A percentile compares a stretch with the other conserved stretches of the same genome.
Evolutionary conservation across 2,329 filamentous ascomycete genomes (phyloP).

Genomic region (Cercospora berteroae): DNA sequence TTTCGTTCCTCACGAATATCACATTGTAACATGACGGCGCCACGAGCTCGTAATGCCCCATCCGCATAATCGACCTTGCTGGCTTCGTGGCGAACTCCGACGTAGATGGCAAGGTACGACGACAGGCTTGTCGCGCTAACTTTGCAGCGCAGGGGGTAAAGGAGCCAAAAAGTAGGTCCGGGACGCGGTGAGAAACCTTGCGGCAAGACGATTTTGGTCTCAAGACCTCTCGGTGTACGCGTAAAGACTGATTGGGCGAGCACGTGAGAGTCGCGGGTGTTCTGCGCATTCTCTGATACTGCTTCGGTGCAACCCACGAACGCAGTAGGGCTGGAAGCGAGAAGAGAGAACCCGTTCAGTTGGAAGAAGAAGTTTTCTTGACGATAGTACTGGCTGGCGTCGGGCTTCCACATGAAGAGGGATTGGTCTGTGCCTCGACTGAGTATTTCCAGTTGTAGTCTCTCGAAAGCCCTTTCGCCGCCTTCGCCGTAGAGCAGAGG

Average conservation of each 20-base stretch:
- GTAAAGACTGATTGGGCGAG: background rate
- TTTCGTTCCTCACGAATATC: background rate
- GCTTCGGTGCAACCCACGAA: background rate
- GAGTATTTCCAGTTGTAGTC: constrained; percentile 18
- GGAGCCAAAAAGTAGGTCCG: background rate
- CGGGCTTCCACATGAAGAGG: constrained; percentile 10
- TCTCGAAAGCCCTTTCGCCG: constrained; percentile 14
- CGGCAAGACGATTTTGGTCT: background rate
- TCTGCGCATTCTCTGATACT: background rate
- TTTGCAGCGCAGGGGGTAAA: background rate
- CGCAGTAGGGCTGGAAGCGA: background rate
- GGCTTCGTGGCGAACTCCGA: background rate
- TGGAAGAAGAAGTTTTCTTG: background rate
- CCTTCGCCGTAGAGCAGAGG: constrained; percentile 23
- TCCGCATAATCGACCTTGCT: background rate
- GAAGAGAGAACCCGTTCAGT: background rate
- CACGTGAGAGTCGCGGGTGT: background rate
- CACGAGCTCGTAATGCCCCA: background rate
- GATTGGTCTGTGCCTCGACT: constrained; percentile 11
- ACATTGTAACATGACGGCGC: background rate
- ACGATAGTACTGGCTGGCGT: background rate
- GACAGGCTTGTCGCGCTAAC: background rate
- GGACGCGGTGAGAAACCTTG: background rate
- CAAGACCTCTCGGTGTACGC: background rate
- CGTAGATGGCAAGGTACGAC: background rate